A percentile compares a stretch with the other conserved stretches of the same genome.
These are phyloP conservation scores for Puccinia novopanici DNA, from an alignment of 1,284 basidiomycete genomes.

Conservation along the genomic window DNA sequence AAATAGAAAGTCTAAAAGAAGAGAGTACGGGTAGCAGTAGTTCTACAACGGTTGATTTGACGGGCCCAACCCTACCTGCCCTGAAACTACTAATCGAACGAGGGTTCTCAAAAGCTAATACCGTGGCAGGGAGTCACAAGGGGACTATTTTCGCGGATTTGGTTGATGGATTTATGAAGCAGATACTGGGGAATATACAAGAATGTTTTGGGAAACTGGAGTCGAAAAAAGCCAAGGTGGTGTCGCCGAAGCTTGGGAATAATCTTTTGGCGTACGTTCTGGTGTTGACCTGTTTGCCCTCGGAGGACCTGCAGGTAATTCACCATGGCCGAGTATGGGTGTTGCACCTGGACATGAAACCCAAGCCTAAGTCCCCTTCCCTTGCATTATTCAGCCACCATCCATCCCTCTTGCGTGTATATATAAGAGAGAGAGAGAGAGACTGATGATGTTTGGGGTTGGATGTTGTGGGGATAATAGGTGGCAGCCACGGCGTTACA, in stretches of 20 bases:
- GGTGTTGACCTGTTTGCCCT: conserved; percentile 76
- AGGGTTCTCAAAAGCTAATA: conserved; percentile 1
- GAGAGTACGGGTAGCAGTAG: conserved; percentile 61
- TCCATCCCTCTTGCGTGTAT: conserved; percentile 67
- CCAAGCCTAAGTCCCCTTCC: conserved; percentile 55
- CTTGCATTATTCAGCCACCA: conserved; percentile 18
- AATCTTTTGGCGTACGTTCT: conserved; percentile 85
- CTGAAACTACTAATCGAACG: conserved; percentile 72
- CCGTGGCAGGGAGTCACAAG: not conserved
- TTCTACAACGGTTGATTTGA: conserved; percentile 72
- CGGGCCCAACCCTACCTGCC: conserved; percentile 74
- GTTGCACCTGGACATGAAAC: conserved; percentile 66
- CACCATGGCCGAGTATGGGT: conserved; percentile 91
- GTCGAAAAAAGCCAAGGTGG: not conserved
- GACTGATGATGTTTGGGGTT: not conserved
- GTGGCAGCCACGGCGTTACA: conserved; percentile 35
- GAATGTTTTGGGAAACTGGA: conserved; percentile 66
- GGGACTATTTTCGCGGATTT: conserved; percentile 59
- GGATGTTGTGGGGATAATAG: not conserved
- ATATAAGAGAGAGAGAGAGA: not conserved
- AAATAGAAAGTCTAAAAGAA: conserved; percentile 75
- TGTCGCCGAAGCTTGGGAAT: conserved; percentile 61
- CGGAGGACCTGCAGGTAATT: conserved; percentile 85
- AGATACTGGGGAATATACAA: conserved; percentile 81
- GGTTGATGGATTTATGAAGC: conserved; percentile 81